Base-by-base conservation (phyloP, 495 filamentous ascomycete species). In the Penicillium turbatum region DNA sequence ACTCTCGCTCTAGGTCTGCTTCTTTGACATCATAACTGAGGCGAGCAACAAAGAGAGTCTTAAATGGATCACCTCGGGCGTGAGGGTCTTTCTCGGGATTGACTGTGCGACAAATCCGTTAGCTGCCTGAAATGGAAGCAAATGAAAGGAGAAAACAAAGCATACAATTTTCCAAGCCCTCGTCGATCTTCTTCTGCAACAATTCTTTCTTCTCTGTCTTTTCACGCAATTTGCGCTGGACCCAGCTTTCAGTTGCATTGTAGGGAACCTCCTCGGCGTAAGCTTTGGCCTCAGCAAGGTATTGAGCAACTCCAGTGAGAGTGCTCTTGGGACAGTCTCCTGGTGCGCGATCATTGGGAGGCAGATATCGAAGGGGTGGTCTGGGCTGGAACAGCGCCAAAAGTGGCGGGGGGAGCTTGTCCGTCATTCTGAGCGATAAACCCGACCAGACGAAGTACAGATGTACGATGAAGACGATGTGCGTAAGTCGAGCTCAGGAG, bases 331-430 rank as follows among this genome's bases (percentile, higher is more conserved):
- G 81, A 58, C 87, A 84, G 58, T 91, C 82, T 67, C 95, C 90
- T 31, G 92, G 88, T 26, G 92, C 80, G 63, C 88, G 81, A 68
- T 96, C 92, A 61, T 74, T 76, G 6, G 90, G 89, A 40, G 89
- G 86, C 41, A 96, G 82, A 78, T 88, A 98, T 69, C 91, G 88
- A 57, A 98, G 77, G 46, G 92, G 85, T 43, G 95, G 93, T 29
- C 93, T 88, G 54, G 93, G 89, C 63, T 91, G 87, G 74, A 98
- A 98, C 52, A 98, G 89, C 59, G 87, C 87, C 62, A 97, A 82
- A 30, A 98, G 83, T 57, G 92, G 92, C 43, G 88, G 89, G 44
- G 92, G 92, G 7, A 98, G 86, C 71, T 92, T 90, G 78, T 96
- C 92, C 7, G 92, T 97, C 92, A 97, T 97, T 31, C 44, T 79